A percentile compares a stretch with the other conserved stretches of the same genome.
These are phyloP conservation scores for Apiospora arundinis DNA, from an alignment of 2,329 filamentous ascomycete genomes.

Conservation along the genomic window DNA sequence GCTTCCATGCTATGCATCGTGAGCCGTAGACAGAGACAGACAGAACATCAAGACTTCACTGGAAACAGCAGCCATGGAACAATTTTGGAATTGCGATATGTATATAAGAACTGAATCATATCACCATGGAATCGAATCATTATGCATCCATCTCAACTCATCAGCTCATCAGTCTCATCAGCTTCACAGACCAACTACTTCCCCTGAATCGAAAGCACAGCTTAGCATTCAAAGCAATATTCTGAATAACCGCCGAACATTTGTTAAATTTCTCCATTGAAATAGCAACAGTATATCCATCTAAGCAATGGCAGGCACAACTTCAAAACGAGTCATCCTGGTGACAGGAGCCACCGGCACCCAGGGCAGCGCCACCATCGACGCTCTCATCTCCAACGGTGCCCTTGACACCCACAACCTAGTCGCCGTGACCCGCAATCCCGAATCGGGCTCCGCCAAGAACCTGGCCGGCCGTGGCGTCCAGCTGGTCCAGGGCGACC, in stretches of 20 bases:
- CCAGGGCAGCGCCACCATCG: constrained; percentile 45
- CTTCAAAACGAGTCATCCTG: constrained; percentile 31
- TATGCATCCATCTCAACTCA: not conserved
- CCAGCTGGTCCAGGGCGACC: constrained; percentile 62
- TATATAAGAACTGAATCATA: not conserved
- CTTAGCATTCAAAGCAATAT: not conserved
- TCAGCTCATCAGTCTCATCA: not conserved
- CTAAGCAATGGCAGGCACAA: not conserved
- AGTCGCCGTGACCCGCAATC: constrained; percentile 65
- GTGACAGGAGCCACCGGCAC: constrained; percentile 47
- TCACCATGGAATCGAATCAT: not conserved
- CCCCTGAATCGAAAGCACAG: not conserved
- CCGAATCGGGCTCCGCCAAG: constrained; percentile 56
- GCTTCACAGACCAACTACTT: not conserved
- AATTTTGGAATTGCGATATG: not conserved
- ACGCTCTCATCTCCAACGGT: constrained; percentile 38
- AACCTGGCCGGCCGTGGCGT: constrained; percentile 53
- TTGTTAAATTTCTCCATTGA: not conserved
- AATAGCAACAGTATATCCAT: not conserved
- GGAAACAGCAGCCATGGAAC: not conserved
- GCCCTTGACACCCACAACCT: constrained; percentile 56
- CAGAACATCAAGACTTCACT: too few relatives aligned
- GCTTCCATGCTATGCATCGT: not conserved
- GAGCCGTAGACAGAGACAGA: not conserved
- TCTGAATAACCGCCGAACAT: too few relatives aligned